These are phyloP conservation scores for Guadua angustifolia DNA, from an alignment of 176 grass and related monocot genomes.

Conservation along the genomic window DNA sequence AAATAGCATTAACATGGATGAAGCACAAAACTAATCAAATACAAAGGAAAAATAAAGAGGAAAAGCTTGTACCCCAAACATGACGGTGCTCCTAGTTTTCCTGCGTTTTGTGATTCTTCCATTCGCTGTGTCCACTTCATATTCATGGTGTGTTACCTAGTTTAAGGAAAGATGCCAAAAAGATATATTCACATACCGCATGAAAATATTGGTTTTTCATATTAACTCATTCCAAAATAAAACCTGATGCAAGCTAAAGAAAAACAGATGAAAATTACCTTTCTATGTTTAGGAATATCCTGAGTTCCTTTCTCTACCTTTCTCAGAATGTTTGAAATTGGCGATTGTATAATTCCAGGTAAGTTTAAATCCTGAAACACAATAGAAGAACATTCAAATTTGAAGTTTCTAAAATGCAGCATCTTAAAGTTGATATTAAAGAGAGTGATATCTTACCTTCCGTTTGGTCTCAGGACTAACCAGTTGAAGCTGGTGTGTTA, in stretches of 20 bases:
- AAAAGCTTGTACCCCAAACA: slow-evolving; percentile 74
- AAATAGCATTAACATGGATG: slow-evolving; percentile 39
- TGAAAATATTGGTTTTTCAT: slow-evolving; percentile 23
- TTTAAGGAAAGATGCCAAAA: slow-evolving; percentile 37
- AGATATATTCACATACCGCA: slow-evolving; percentile 16
- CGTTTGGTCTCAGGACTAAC: slow-evolving; percentile 71
- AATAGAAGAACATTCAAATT: slow-evolving; percentile 43
- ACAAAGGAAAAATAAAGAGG: slow-evolving; percentile 24
- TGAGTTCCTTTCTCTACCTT: slow-evolving; percentile 70
- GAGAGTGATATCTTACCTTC: slow-evolving; percentile 62
- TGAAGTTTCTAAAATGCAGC: slow-evolving; percentile 20
- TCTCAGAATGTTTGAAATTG: slow-evolving; percentile 73
- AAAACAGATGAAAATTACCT: slow-evolving; percentile 48
- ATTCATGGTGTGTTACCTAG: slow-evolving; percentile 85
- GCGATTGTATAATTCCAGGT: slow-evolving; percentile 69
- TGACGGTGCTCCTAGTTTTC: slow-evolving; percentile 86
- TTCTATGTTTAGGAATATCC: slow-evolving; percentile 78
- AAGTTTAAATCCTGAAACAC: slow-evolving; percentile 72
- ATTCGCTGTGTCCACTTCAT: slow-evolving; percentile 84
- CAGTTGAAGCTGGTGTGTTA: slow-evolving; percentile 59
- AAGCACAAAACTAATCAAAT: slow-evolving; percentile 34
- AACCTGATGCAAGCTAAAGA: not conserved
- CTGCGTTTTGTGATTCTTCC: slow-evolving; percentile 90
- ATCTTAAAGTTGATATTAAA: slow-evolving; percentile 6
- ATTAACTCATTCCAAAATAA: slow-evolving; percentile 25